phyloP scores from a whole-genome alignment of 2,329 filamentous ascomycete genomes.

The Colletotrichum lini region DNA sequence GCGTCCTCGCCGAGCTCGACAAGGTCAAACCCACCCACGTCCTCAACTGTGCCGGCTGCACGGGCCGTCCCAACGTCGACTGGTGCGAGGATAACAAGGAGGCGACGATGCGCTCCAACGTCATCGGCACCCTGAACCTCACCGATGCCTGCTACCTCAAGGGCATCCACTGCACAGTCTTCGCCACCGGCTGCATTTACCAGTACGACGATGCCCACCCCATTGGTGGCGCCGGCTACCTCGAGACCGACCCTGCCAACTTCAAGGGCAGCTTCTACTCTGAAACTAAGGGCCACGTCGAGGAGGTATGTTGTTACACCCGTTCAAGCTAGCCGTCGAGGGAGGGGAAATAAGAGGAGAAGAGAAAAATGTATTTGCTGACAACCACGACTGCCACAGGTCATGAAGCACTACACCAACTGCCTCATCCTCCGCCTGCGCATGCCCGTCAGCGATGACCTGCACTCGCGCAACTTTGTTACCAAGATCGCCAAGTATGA shows the following conservation, averaged over 20 bases:
- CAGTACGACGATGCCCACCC: constrained; percentile 74
- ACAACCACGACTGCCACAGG: constrained; percentile 52
- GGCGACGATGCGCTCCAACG: constrained; percentile 77
- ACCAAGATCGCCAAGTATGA: constrained; percentile 78
- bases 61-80: constrained; percentile 78
- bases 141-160: constrained; percentile 72
- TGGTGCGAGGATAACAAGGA: constrained; percentile 81
- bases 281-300: constrained; percentile 75
- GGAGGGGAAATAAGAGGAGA: too few species aligned
- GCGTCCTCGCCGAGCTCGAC: constrained; percentile 70
- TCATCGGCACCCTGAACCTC: constrained; percentile 75
- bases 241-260: constrained; percentile 74
- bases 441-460: constrained; percentile 79
- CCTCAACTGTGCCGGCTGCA: constrained; percentile 76
- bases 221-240: constrained; percentile 71
- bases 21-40: constrained; percentile 75
- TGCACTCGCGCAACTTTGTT: constrained; percentile 77
- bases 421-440: constrained; percentile 75
- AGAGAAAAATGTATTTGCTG: constrained; percentile 1
- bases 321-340: neutral
- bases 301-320: constrained; percentile 63
- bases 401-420: constrained; percentile 74
- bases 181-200: constrained; percentile 79
- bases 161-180: constrained; percentile 75
- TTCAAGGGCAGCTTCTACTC: constrained; percentile 79